Base-by-base conservation (phyloP, 164 flowering plant species). In the Liriodendron chinense region DNA sequence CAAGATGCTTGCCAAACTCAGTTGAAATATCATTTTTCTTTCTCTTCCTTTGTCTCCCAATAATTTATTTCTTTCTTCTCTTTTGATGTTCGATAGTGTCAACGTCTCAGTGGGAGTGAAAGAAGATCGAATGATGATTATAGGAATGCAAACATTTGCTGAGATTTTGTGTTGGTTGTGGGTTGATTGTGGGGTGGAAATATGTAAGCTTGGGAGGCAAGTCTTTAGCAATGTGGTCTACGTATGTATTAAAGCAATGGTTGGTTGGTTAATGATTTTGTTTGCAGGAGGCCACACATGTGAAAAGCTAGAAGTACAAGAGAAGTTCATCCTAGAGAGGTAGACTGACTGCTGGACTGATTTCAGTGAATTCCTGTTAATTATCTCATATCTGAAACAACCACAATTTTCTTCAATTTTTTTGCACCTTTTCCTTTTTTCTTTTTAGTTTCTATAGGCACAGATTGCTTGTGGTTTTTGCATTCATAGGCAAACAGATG, bases 121-220 rank as follows among this genome's bases (percentile, higher is more conserved):
- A 79, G 95, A 94, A 80, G 91, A 91, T 8, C 78, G 94, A 24
- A 48, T 82, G 84, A 89, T 92, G 97, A 83, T 86, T 57, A 89
- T 94, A 18, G 98, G 98, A 74, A 16, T 86, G 92, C 95, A 92
- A 81, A 89, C 86, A 20, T 94, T 91, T 71, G 89, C 79, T 65
- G 94, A 88, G 90, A 34, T 94, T 86, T 76, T 94, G 98, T 75
- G 88, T 90, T 48, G 82, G 86, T 0, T 94, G 98, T 76, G 93
- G 95, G 21, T 81, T 90, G 22, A 83, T 89, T 57, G 87, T 94
- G 50, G 98, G 98, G 2, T 94, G 97, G 97, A 90, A 86, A 92
- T 90, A 92, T 79, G 98, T 93, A 82, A 89, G 89, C 77, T 61
- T 59, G 4, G 22, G 28, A 48, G 23, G 23, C 65, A 65, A 7